Evolutionary conservation across 768 basidiomycete genomes (phyloP).

Genomic region (Rhizopogon sp.): DNA sequence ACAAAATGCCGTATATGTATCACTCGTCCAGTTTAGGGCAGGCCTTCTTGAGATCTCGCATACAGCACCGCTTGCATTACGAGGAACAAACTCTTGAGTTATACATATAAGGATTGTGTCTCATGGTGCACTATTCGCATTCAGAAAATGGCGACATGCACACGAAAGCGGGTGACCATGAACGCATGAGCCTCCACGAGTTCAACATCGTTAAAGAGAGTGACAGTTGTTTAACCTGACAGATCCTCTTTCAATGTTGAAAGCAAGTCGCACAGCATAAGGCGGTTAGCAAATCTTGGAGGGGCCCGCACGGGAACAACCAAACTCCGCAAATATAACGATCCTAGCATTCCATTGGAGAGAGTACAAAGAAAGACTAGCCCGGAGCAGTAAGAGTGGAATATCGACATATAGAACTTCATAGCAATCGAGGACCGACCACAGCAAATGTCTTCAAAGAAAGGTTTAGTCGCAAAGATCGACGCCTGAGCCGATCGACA

Average conservation of each 20-base stretch:
- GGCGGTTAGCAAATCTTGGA: neutral
- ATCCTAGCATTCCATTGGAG: neutral
- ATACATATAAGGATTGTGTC: too few species aligned
- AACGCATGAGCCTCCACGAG: too few species aligned
- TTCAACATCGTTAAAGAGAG: too few species aligned
- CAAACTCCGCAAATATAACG: neutral
- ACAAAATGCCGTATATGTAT: neutral
- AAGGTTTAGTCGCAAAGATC: conserved; percentile 64
- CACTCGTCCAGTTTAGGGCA: conserved; percentile 30
- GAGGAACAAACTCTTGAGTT: too few species aligned
- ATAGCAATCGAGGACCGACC: neutral
- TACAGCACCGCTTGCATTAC: too few species aligned
- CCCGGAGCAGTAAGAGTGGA: neutral
- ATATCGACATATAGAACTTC: neutral
- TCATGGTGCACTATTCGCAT: too few species aligned
- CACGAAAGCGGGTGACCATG: too few species aligned
- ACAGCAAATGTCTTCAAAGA: neutral
- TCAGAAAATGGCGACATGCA: too few species aligned
- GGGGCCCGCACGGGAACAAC: neutral
- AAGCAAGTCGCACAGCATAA: too few species aligned
- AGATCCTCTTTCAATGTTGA: too few species aligned
- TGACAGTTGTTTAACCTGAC: too few species aligned
- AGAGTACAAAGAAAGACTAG: neutral
- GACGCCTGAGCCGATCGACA: conserved; percentile 63
- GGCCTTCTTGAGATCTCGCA: conserved; percentile 10